Conservation (phyloP, 495 filamentous ascomycete species). For the Haplographium delicatum region DNA sequence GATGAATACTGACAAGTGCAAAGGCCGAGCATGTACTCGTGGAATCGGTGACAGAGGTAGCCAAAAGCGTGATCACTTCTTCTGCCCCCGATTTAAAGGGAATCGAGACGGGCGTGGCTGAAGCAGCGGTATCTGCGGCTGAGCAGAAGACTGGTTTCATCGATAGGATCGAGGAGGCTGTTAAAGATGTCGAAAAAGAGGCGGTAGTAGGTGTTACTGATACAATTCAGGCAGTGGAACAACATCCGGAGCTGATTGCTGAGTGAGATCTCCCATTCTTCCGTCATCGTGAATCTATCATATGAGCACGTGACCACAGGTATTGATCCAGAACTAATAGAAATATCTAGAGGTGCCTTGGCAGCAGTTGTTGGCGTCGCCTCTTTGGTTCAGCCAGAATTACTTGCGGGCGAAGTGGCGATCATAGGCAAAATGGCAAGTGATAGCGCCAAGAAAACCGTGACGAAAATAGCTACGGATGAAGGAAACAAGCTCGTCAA, state of each 20-base stretch:
- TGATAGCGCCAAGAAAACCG: constrained; percentile 7
- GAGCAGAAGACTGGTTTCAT: constrained; percentile 1
- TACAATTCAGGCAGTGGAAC: constrained; percentile 3
- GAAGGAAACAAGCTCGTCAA: constrained; percentile 10
- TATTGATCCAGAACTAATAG: no score
- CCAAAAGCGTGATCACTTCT: not conserved
- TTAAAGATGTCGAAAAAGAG: constrained; percentile 9
- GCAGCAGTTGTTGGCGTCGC: constrained; percentile 15
- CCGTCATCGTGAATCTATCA: not conserved
- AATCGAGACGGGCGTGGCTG: not conserved
- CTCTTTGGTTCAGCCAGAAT: constrained; percentile 16
- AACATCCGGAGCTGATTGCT: constrained; percentile 20
- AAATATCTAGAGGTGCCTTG: constrained; percentile 5
- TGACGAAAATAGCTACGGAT: constrained; percentile 3
- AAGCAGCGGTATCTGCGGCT: not conserved
- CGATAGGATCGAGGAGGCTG: constrained; percentile 2
- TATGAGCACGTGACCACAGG: no score
- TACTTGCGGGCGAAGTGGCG: constrained; percentile 56
- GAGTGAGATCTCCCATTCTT: constrained; percentile 6
- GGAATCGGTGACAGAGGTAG: not conserved
- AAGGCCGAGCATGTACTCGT: constrained; percentile 4
- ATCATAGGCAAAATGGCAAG: constrained; percentile 62
- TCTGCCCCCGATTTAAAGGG: constrained; percentile 2
- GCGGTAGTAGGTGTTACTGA: constrained; percentile 8
- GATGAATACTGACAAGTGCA: not conserved